Evolutionary conservation across 371 early-diverging fungal genomes (phyloP), one percentile per base, ranked within the genome.

Genomic region (Rhizopus arrhizus): DNA sequence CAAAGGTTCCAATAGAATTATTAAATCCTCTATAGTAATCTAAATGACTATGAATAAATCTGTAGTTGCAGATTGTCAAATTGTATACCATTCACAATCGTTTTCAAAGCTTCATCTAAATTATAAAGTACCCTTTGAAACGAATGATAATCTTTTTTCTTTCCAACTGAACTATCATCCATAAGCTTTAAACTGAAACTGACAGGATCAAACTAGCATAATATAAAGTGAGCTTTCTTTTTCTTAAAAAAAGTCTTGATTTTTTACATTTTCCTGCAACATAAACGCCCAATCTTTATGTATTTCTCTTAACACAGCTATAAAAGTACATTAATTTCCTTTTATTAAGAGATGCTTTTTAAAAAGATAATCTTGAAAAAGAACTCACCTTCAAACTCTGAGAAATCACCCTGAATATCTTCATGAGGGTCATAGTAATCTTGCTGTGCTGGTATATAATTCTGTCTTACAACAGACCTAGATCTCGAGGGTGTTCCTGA

Each of bases 21-120:
- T 95, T 96, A 70, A 97, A 97, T 13, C 95, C 92, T 51, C 87
- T 86, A 65, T 95, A 94, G 68, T 95, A 94, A 56, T 95, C 96
- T 93, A 72, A 3, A 11, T 5, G 3, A 40, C 40, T 12, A 40
- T 0, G 12, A 40, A 40, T 12, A 40, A 40, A 2, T 1, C 0
- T 10, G 2, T n/a, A 1, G 13, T n/a, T 13, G 5, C 5, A 43
- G 5, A 11, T 13, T 43, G 11, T 43, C 5, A 11, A 42, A 13
- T 33, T 38, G 31, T 32, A 41, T 78, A 92, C 92, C 93, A 72
- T 95, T 89, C 9, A 95, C 95, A 53, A 97, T 91, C 3, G 90
- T 77, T 56, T 92, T 89, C 72, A 97, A 84, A 12, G 95, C 90
- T 28, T 75, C 73, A 68, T 96, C 93, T 32, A 97, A 81, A 51